A percentile compares a stretch with the other conserved stretches of the same genome.
Evolutionary conservation across 2,329 filamentous ascomycete species (phyloP).

Genomic region (Cladosporium sp.): DNA sequence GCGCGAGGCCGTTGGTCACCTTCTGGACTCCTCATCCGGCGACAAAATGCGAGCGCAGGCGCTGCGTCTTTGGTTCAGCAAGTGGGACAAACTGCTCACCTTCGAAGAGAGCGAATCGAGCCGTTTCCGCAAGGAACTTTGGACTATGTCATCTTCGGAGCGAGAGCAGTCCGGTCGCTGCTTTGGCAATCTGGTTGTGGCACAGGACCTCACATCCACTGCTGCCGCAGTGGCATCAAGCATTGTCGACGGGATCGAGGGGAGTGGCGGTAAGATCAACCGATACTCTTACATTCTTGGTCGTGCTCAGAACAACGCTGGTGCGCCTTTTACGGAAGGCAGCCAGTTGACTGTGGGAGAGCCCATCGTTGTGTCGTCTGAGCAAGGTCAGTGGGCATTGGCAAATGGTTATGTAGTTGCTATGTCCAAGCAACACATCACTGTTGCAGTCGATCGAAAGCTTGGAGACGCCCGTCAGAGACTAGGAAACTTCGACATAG

Average conservation of each 20-base stretch:
- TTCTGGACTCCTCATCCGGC: slow-evolving; percentile 16
- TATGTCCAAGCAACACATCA: slow-evolving; percentile 70
- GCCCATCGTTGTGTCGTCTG: slow-evolving; percentile 93
- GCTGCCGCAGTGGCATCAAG: slow-evolving; percentile 15
- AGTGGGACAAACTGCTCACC: slow-evolving; percentile 89
- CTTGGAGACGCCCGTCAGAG: slow-evolving; percentile 81
- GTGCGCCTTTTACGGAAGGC: slow-evolving; percentile 76
- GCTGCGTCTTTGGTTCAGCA: slow-evolving; percentile 82
- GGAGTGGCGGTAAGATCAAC: slow-evolving; percentile 72
- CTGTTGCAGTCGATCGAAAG: slow-evolving; percentile 83
- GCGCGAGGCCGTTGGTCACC: slow-evolving; percentile 62
- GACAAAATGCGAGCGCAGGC: slow-evolving; percentile 53
- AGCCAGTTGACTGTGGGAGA: slow-evolving; percentile 85
- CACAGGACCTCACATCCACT: slow-evolving; percentile 37
- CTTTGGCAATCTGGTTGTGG: slow-evolving; percentile 81
- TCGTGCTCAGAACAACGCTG: slow-evolving; percentile 48
- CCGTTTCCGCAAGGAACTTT: slow-evolving; percentile 82
- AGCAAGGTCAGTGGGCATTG: slow-evolving; percentile 89
- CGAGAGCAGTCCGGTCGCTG: slow-evolving; percentile 85
- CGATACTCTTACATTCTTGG: slow-evolving; percentile 81
- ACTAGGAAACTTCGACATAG: slow-evolving; percentile 69
- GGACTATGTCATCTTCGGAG: slow-evolving; percentile 90
- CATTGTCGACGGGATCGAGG: slow-evolving; percentile 27
- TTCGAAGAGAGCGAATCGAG: slow-evolving; percentile 91
- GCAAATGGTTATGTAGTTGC: slow-evolving; percentile 86